Evolutionary conservation across 2,329 filamentous ascomycete genomes (phyloP).

Genomic region (Xylariaceae sp.): DNA sequence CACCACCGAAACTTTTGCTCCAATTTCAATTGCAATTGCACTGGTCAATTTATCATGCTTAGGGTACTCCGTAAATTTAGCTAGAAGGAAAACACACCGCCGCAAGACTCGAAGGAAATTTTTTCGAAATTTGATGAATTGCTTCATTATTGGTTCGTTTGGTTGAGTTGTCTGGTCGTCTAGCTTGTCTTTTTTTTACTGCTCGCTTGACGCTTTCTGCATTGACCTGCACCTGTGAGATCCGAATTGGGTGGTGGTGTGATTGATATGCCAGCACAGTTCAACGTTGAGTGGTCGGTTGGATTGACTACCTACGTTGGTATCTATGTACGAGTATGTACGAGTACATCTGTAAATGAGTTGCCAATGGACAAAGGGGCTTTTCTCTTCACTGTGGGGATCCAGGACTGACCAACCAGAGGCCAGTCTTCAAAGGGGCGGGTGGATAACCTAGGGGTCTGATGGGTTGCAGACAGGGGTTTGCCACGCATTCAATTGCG

Average conservation of each 20-base stretch:
- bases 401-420: slow-evolving; percentile 15
- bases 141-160: neutral
- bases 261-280: slow-evolving; percentile 20
- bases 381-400: slow-evolving; percentile 18
- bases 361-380: slow-evolving; percentile 10
- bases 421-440: neutral
- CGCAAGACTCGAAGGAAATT: neutral
- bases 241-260: slow-evolving; percentile 17
- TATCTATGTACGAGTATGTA: too few species aligned
- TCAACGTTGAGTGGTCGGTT: slow-evolving; percentile 18
- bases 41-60: too few species aligned
- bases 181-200: neutral
- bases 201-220: neutral
- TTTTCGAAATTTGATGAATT: neutral
- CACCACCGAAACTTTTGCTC: neutral
- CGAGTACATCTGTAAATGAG: too few species aligned
- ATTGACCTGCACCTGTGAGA: neutral
- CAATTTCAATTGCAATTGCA: neutral
- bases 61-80: too few species aligned
- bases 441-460: slow-evolving; percentile 8
- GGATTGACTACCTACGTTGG: too few species aligned
- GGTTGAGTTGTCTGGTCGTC: neutral
- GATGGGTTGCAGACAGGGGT: slow-evolving; percentile 18
- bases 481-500: slow-evolving; percentile 3
- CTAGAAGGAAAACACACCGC: neutral